Conservation (phyloP, 73 alveolate species). For the Paramecium primaurelia region DNA sequence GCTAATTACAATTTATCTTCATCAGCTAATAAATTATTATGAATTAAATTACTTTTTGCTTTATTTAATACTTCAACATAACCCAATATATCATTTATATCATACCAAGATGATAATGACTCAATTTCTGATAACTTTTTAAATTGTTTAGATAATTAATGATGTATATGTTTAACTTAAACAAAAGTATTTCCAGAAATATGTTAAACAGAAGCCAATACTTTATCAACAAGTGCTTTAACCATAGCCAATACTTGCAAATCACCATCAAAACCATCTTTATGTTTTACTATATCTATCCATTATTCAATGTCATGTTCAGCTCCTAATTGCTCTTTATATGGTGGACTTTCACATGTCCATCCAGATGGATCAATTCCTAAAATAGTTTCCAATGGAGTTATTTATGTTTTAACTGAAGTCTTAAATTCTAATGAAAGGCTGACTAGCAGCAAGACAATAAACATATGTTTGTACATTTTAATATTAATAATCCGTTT, state of each 20-base stretch:
- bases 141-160: neutral
- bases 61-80: conserved; percentile 33
- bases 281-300: conserved; percentile 26
- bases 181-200: conserved; percentile 2
- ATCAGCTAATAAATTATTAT: neutral
- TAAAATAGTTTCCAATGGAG: neutral
- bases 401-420: neutral
- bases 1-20: conserved; percentile 13
- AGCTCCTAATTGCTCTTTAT: neutral
- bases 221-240: neutral
- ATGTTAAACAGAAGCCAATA: neutral
- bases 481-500: neutral
- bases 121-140: neutral
- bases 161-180: neutral
- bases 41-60: neutral
- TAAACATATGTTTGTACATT: neutral
- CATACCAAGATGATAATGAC: conserved; percentile 4
- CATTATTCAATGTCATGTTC: neutral
- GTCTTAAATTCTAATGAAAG: neutral
- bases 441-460: neutral
- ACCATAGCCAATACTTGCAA: conserved; percentile 19
- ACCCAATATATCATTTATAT: neutral
- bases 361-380: conserved; percentile 7
- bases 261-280: conserved; percentile 46
- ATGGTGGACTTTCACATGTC: conserved; percentile 22